phyloP scores from a whole-genome alignment of 2,329 filamentous ascomycete species.

The Pseudomassariella vexata region DNA sequence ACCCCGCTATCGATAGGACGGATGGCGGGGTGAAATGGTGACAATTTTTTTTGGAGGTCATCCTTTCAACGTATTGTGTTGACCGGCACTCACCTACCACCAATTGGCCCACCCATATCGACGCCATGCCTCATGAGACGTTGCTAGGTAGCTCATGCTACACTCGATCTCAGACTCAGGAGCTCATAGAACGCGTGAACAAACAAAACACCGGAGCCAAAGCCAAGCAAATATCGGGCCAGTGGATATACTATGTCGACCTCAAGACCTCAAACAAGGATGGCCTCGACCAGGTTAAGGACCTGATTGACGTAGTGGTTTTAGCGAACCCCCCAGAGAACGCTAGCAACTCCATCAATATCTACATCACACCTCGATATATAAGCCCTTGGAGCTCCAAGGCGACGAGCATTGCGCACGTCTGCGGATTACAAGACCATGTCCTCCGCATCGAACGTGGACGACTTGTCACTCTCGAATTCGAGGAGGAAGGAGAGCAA shows the following conservation, averaged over 20 bases:
- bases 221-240: slow-evolving; percentile 43
- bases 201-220: slow-evolving; percentile 29
- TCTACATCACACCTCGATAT: slow-evolving; percentile 75
- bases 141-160: slow-evolving; percentile 10
- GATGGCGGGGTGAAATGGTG: too few relatives aligned
- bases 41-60: too few relatives aligned
- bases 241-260: slow-evolving; percentile 64
- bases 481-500: slow-evolving; percentile 43
- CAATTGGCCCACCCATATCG: too few relatives aligned
- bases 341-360: slow-evolving; percentile 39
- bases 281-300: slow-evolving; percentile 35
- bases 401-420: slow-evolving; percentile 87
- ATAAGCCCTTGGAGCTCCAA: slow-evolving; percentile 97
- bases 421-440: slow-evolving; percentile 71
- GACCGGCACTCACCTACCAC: too few relatives aligned
- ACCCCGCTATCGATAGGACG: too few relatives aligned
- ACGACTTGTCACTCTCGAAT: slow-evolving; percentile 65
- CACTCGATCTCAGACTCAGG: slow-evolving; percentile 25
- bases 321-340: slow-evolving; percentile 15
- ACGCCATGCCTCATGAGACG: slow-evolving; percentile 9
- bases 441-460: slow-evolving; percentile 82
- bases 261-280: slow-evolving; percentile 40
- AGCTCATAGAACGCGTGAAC: slow-evolving; percentile 37
- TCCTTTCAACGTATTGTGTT: too few relatives aligned
- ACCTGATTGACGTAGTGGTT: slow-evolving; percentile 35